These are phyloP conservation scores for Margaritispora aquatica DNA, from an alignment of 495 filamentous ascomycete species.

Conservation along the genomic window DNA sequence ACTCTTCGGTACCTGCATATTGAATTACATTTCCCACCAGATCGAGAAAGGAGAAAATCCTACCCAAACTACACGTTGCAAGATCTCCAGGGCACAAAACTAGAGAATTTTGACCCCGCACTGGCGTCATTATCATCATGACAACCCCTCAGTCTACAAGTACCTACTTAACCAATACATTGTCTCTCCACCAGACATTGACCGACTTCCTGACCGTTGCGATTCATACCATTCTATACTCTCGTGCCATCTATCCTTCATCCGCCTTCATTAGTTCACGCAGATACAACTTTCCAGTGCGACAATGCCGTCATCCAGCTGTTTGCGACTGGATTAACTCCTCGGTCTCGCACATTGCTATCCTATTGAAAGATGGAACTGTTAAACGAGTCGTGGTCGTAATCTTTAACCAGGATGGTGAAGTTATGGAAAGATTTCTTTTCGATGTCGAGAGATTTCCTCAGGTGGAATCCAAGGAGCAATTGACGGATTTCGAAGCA, in stretches of 20 bases:
- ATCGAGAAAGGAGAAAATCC: background rate
- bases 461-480: constrained; percentile 43
- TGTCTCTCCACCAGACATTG: constrained; percentile 50
- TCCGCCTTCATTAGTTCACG: constrained; percentile 74
- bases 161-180: constrained; percentile 16
- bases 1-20: background rate
- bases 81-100: too few relatives aligned
- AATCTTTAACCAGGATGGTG: constrained; percentile 49
- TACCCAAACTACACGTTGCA: too few relatives aligned
- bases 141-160: background rate
- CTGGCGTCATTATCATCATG: background rate
- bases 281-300: constrained; percentile 84
- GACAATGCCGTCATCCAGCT: constrained; percentile 82
- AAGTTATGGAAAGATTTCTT: constrained; percentile 72
- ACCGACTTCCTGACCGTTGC: constrained; percentile 77
- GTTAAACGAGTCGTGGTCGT: constrained; percentile 68
- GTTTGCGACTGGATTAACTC: constrained; percentile 90
- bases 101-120: background rate
- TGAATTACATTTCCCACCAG: background rate
- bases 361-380: constrained; percentile 60
- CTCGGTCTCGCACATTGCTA: constrained; percentile 68
- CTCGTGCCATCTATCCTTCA: constrained; percentile 75
- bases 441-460: constrained; percentile 80
- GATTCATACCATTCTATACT: constrained; percentile 90
- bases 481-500: constrained; percentile 20